These are phyloP conservation scores for Ophiocordyceps sinensis DNA, from an alignment of 2,329 filamentous ascomycete genomes.

Conservation along the genomic window DNA sequence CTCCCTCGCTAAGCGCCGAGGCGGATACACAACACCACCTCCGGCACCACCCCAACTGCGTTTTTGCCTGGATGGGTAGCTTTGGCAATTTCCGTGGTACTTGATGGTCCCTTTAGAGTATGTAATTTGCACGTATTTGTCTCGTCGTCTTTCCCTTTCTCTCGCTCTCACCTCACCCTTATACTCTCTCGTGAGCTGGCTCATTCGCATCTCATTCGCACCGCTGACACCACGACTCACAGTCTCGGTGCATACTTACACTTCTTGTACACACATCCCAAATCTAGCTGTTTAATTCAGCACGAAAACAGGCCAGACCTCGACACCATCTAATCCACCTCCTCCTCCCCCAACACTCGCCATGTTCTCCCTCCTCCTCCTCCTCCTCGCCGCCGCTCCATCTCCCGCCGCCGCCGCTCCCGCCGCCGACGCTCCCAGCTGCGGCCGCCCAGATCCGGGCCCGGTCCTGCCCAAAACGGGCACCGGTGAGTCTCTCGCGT, in stretches of 20 bases:
- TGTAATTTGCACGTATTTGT: no score
- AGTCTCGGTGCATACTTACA: no score
- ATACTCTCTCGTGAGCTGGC: no score
- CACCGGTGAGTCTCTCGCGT: constrained; percentile 15
- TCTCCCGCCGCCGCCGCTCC: neutral
- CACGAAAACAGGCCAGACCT: neutral
- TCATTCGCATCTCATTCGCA: no score
- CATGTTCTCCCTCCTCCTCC: constrained; percentile 20
- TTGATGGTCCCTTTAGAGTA: neutral
- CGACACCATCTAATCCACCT: constrained; percentile 2
- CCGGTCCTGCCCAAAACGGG: constrained; percentile 24
- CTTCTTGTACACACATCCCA: no score
- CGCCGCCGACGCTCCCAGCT: neutral
- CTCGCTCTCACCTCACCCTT: no score
- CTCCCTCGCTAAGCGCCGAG: constrained; percentile 10
- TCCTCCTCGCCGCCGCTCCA: constrained; percentile 19
- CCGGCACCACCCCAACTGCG: neutral
- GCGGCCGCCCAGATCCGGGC: neutral
- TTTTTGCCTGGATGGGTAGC: neutral
- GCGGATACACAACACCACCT: constrained; percentile 8
- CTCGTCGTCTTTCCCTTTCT: no score
- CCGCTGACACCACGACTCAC: no score
- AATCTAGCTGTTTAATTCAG: neutral
- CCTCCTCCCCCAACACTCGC: neutral
- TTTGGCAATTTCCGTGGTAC: neutral